Conservation (phyloP, 805 yeast genomes). For the Brettanomyces nanus region DNA sequence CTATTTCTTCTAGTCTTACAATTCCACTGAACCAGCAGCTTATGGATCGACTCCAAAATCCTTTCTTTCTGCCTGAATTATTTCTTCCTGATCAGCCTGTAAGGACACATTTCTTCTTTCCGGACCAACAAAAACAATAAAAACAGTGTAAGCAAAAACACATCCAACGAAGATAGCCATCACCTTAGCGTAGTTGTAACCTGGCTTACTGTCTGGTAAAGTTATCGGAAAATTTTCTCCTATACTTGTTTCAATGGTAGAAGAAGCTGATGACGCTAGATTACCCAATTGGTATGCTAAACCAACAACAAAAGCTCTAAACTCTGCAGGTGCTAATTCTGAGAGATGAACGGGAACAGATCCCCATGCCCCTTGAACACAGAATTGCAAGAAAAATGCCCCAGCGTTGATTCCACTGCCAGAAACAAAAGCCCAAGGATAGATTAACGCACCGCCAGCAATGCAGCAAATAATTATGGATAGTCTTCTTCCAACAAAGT, state of each 20-base stretch:
- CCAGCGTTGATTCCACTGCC: constrained; percentile 46
- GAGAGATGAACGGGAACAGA: constrained; percentile 54
- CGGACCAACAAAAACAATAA: constrained; percentile 50
- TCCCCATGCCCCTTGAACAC: constrained; percentile 68
- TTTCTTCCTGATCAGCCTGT: constrained; percentile 6
- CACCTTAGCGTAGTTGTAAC: constrained; percentile 46
- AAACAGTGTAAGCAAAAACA: constrained; percentile 44
- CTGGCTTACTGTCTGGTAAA: constrained; percentile 22
- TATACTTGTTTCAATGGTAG: constrained; percentile 57
- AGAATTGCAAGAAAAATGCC: constrained; percentile 52
- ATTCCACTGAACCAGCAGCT: too few species aligned
- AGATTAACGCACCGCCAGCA: constrained; percentile 51
- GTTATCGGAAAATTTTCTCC: constrained; percentile 45
- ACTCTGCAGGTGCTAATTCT: constrained; percentile 55
- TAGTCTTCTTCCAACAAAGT: constrained; percentile 47
- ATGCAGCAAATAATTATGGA: constrained; percentile 43
- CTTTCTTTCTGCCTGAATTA: not conserved
- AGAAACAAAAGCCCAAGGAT: constrained; percentile 52
- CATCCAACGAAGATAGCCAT: constrained; percentile 64
- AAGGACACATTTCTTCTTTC: constrained; percentile 34
- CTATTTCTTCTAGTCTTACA: too few species aligned
- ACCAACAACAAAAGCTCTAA: constrained; percentile 56
- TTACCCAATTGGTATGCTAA: constrained; percentile 62
- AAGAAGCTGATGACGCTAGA: constrained; percentile 56
- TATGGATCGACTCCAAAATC: too few species aligned